Base-by-base conservation (phyloP, 352 stramenopile genomes). In the Elongisporangium anandrum region DNA sequence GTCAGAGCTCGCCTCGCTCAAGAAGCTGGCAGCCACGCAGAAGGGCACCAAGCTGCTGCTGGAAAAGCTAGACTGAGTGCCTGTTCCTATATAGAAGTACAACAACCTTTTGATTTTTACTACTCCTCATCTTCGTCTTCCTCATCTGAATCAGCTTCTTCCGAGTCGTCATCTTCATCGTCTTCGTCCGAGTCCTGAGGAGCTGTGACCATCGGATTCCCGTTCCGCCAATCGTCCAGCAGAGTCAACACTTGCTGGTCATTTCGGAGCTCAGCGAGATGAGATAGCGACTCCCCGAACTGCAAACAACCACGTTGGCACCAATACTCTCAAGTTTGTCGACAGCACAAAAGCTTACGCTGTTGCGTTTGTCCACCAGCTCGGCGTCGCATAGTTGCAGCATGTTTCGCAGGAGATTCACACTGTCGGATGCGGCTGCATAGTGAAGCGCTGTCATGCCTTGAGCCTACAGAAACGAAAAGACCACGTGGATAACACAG, bases 21-120 rank as follows among this genome's bases (percentile, higher is more conserved):
- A 79, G 64, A 86, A 87, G 63, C 75, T 89, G 26, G 60, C 65
- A 12, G 73, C 75, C 45, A 41, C 62, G 61, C 82, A 92, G 70
- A 85, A 76, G 54, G 86, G 86, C 56, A 93, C 82, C 56, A 90
- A 87, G 68, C 75, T 95, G 77, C 75, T 95, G 65, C 68, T 92
- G 57, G 83, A 90, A 64, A 93, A 93, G 65, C 82, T 95, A 54
- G 64, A 85, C 72, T 84, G 84, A 60, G 59, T 53, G 65, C 63
- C 39, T 60, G 29, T 60, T 59, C 56, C 45, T 41, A 54, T 49
- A 29, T 54, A 19, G 17, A 47, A 47, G 45, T 15, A 52, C 38
- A 24, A 52, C 34, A 52, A 50, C 38, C 54, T 51, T 23, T 59
- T 29, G 34, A 13, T 57, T 69, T 55, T 16, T 21, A 52, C 12